phyloP scores from a whole-genome alignment of 306 rosid species.

The Prunus padus region DNA sequence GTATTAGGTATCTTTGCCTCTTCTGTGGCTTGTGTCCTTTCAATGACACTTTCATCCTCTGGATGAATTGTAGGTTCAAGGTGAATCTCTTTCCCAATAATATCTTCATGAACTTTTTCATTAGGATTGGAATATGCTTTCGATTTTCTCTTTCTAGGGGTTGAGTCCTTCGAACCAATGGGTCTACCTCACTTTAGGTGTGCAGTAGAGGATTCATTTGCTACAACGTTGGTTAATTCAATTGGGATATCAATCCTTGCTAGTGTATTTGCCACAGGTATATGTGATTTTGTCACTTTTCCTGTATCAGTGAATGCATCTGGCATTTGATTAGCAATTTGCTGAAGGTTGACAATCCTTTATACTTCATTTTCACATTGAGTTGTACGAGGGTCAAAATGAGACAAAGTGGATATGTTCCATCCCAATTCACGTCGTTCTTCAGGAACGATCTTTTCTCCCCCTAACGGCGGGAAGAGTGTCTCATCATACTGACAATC shows the following conservation, averaged over 20 bases:
- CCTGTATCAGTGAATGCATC: neutral
- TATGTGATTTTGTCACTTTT: conserved; percentile 1
- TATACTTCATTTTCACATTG: conserved; percentile 5
- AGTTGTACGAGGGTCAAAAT: neutral
- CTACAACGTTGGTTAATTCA: neutral
- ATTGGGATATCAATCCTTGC: neutral
- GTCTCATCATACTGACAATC: too few species aligned
- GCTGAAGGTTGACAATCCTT: conserved; percentile 1
- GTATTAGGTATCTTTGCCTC: too few species aligned
- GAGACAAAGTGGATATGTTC: neutral
- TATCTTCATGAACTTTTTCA: neutral
- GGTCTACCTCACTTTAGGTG: conserved; percentile 1
- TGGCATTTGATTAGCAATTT: conserved; percentile 4
- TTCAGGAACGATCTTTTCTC: too few species aligned
- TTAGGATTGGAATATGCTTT: neutral
- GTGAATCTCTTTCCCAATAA: too few species aligned
- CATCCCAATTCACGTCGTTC: neutral
- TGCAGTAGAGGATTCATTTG: neutral
- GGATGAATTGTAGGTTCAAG: too few species aligned
- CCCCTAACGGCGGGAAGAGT: too few species aligned
- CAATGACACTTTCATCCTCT: too few species aligned
- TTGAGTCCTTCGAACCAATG: too few species aligned
- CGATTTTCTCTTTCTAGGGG: neutral
- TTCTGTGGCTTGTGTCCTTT: neutral
- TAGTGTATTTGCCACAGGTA: conserved; percentile 1